These are phyloP conservation scores for Isoetes engelmannii DNA, from an alignment of 83 land plant genomes.

Conservation along the genomic window DNA sequence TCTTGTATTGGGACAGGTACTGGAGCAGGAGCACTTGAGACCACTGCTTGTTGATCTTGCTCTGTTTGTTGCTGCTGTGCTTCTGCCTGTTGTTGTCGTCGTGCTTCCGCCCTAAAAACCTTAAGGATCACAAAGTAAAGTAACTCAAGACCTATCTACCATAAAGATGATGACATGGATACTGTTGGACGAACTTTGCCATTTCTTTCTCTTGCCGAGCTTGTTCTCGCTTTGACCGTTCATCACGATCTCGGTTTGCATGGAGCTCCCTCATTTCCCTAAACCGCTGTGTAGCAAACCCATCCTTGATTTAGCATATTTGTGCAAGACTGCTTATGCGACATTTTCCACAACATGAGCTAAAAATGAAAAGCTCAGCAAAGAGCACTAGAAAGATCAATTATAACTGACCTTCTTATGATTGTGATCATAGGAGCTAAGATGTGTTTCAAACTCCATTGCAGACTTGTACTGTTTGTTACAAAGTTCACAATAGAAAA, in stretches of 20 bases:
- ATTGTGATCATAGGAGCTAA: conserved; percentile 98
- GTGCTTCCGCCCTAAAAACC: conserved; percentile 56
- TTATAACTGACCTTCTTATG: conserved; percentile 91
- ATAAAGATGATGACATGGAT: conserved; percentile 16
- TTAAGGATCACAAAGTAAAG: neutral
- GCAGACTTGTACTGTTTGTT: conserved; percentile 99
- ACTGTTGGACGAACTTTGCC: conserved; percentile 88
- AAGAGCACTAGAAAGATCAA: too few species aligned
- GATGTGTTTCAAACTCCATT: conserved; percentile 91
- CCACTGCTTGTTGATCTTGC: conserved; percentile 29
- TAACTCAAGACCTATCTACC: neutral
- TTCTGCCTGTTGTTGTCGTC: conserved; percentile 40
- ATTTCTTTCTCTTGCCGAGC: conserved; percentile 84
- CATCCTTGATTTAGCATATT: too few species aligned
- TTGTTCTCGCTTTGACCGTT: conserved; percentile 81
- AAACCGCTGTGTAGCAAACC: too few species aligned
- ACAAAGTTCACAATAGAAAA: conserved; percentile 93
- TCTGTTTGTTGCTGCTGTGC: conserved; percentile 1
- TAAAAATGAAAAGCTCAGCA: too few species aligned
- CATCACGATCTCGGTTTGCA: conserved; percentile 75
- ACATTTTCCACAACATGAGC: too few species aligned
- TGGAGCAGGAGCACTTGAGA: conserved; percentile 18
- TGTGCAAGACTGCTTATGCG: too few species aligned
- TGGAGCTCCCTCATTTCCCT: conserved; percentile 96
- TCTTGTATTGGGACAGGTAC: conserved; percentile 46